A percentile compares a stretch with the other conserved stretches of the same genome.
phyloP scores from a whole-genome alignment of 305 asterid genomes.

The Rubia balearica region DNA sequence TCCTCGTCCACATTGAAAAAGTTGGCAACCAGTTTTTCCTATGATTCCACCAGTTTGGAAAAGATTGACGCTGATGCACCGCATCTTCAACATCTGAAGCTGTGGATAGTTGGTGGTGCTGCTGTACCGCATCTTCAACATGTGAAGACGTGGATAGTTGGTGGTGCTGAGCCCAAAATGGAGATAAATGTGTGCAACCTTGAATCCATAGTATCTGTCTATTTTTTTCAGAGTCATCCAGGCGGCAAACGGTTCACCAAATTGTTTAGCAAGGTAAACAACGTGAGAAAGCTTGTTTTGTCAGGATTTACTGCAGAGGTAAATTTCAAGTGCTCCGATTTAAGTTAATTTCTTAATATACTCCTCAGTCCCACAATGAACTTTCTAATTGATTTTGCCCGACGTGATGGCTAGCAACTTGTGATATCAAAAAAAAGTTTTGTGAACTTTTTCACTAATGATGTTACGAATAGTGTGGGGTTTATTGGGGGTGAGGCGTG shows the following conservation, averaged over 20 bases:
- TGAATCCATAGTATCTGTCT: background rate
- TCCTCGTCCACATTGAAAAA: background rate
- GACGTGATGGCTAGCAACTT: too few species aligned
- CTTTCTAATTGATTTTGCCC: too few species aligned
- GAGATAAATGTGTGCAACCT: background rate
- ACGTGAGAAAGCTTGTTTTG: background rate
- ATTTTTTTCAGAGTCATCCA: background rate
- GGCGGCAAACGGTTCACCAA: background rate
- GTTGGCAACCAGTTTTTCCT: background rate
- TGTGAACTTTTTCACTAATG: too few species aligned
- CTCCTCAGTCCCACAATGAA: too few species aligned
- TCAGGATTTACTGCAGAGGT: background rate
- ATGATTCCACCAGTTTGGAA: too few species aligned
- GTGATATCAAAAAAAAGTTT: too few species aligned
- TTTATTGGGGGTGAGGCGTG: too few species aligned
- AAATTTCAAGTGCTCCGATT: too few species aligned
- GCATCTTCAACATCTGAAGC: background rate
- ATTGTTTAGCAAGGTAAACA: background rate
- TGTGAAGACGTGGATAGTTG: too few species aligned
- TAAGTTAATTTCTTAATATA: too few species aligned
- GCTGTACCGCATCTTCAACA: too few species aligned
- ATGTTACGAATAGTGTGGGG: too few species aligned
- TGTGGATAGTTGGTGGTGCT: background rate
- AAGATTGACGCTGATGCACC: background rate
- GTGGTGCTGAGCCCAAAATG: background rate